These are phyloP conservation scores for Malassezia pachydermatis DNA, from an alignment of 1,284 basidiomycete species.

Conservation along the genomic window DNA sequence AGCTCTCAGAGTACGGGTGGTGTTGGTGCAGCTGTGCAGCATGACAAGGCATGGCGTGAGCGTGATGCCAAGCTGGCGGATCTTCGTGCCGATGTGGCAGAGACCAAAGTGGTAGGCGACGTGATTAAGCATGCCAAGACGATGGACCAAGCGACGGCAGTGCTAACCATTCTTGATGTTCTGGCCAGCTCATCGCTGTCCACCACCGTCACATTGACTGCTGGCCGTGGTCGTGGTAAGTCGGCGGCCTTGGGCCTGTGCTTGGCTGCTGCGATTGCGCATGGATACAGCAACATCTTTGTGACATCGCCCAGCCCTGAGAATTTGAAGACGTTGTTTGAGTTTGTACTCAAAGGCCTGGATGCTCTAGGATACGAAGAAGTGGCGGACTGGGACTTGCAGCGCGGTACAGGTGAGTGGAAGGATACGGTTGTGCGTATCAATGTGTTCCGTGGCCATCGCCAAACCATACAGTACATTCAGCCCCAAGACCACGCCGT, in stretches of 20 bases:
- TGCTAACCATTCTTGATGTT: conserved; percentile 44
- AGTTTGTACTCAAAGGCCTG: conserved; percentile 94
- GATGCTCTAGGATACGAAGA: conserved; percentile 93
- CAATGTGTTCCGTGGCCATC: conserved; percentile 66
- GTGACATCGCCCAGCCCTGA: conserved; percentile 95
- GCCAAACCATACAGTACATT: conserved; percentile 58
- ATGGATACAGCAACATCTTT: conserved; percentile 96
- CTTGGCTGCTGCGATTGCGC: conserved; percentile 80
- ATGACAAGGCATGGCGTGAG: conserved; percentile 54
- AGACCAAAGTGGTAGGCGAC: conserved; percentile 78
- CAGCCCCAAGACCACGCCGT: conserved; percentile 95
- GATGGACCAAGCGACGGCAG: conserved; percentile 60
- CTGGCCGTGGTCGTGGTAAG: conserved; percentile 88
- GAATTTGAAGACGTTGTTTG: conserved; percentile 94
- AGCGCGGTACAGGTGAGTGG: conserved; percentile 90
- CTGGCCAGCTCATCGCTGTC: conserved; percentile 56
- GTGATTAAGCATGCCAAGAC: conserved; percentile 87
- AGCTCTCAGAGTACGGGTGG: conserved; percentile 31
- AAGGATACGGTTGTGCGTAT: conserved; percentile 92
- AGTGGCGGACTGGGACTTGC: conserved; percentile 91
- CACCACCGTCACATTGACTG: conserved; percentile 88
- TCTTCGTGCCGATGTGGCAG: conserved; percentile 68
- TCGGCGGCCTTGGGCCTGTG: conserved; percentile 89
- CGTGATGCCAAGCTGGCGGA: conserved; percentile 61
- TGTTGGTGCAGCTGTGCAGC: conserved; percentile 46